Base-by-base conservation (phyloP, 2,329 filamentous ascomycete species). In the Fusarium kyushuense region DNA sequence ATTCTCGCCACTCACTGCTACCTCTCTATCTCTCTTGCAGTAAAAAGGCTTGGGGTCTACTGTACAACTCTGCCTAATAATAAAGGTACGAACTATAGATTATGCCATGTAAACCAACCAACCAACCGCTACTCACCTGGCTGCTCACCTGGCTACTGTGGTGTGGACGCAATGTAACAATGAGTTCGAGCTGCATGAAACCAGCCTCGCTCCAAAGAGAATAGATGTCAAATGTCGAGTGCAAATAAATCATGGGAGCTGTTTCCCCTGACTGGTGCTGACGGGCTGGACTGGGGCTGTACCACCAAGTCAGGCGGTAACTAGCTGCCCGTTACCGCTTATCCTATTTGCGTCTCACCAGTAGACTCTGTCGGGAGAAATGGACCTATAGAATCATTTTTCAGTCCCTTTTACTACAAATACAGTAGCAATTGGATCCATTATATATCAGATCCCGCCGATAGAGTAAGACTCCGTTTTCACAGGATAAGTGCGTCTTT, bases 391-490 rank as follows among this genome's bases (percentile, higher is more conserved):
- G 35, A n/a, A 36, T 36, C 17, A 23, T 21, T 35, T 30, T 29
- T 52, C 41, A 65, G 48, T 63, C 64, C 46, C 16, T 32, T 43
- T 40, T 61, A 69, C 65, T 54, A 51, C 69, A 73, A 71, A 70
- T 69, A 71, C 72, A 73, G 71, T 55, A 72, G 45, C 48, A 19
- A 14, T 17, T 30, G n/a, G 21, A 27, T 42, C 17, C 30, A n/a
- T n/a, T n/a, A n/a, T 27, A 21, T 27, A 27, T 29, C n/a, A 43
- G 25, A 43, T 27, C 41, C 25, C 8, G 25, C 25, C 29, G 41
- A 43, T 14, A 45, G 42, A 45, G 12, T 19, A 13, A 45, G 27
- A 30, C n/a, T 45, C 30, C 43, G 23, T 16, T 47, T 17, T 23
- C 23, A 23, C 16, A 21, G 32, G 33, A 23, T 19, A 42, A n/a